Conservation (phyloP, 768 basidiomycete species). For the Mrakia gelida region DNA sequence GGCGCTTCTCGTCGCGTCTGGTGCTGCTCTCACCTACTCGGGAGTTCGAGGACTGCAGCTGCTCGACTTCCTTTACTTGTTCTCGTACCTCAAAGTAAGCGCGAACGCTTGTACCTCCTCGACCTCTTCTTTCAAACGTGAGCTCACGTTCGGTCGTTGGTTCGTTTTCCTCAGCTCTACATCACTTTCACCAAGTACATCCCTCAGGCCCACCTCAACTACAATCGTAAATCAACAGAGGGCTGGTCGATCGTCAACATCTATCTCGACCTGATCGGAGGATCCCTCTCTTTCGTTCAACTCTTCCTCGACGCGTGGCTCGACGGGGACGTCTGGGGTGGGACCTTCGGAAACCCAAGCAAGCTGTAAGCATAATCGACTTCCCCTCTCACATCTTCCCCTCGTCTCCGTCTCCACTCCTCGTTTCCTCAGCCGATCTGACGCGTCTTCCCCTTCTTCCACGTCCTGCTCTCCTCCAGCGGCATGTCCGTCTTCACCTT, state of each 20-base stretch:
- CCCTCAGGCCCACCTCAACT: slow-evolving; percentile 48
- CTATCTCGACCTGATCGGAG: slow-evolving; percentile 35
- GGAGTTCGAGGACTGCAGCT: slow-evolving; percentile 12
- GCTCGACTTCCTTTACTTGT: slow-evolving; percentile 35
- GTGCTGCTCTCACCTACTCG: not conserved
- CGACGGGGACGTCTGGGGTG: slow-evolving; percentile 36
- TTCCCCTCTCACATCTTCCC: not conserved
- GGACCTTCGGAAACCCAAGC: slow-evolving; percentile 40
- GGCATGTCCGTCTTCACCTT: slow-evolving; percentile 15
- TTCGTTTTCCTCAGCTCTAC: slow-evolving; percentile 43
- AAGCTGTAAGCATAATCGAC: slow-evolving; percentile 35
- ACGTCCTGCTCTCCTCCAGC: not conserved
- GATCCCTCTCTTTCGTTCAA: slow-evolving; percentile 34
- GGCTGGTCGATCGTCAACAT: slow-evolving; percentile 44
- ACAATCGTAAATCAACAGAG: slow-evolving; percentile 42
- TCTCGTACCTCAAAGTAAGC: slow-evolving; percentile 34
- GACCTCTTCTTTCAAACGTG: not conserved
- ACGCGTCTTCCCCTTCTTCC: not conserved
- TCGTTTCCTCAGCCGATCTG: not conserved
- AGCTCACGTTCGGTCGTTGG: slow-evolving; percentile 6
- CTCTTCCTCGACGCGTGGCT: slow-evolving; percentile 41
- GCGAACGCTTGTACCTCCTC: too few species aligned
- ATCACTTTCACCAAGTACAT: slow-evolving; percentile 47
- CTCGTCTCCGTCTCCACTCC: not conserved
- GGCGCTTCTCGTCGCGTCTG: not conserved